Evolutionary conservation across 495 filamentous ascomycete genomes (phyloP).

Genomic region (Amorphotheca resinae): DNA sequence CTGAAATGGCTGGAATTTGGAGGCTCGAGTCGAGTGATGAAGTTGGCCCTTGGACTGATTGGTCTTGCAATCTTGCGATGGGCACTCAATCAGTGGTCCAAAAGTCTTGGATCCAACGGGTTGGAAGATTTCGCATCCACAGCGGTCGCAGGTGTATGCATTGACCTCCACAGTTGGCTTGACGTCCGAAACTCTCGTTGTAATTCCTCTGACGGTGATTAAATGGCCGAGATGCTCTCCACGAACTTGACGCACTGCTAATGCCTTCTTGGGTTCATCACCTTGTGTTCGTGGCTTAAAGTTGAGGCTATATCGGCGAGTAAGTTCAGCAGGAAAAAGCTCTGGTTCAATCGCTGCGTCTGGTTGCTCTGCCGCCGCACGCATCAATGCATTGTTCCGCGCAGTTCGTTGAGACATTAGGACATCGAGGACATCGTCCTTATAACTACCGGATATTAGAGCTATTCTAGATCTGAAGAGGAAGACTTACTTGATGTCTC

Average conservation of each 20-base stretch:
- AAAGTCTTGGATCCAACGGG: slow-evolving; percentile 87
- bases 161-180: slow-evolving; percentile 96
- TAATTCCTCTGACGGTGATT: slow-evolving; percentile 90
- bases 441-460: slow-evolving; percentile 47
- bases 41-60: slow-evolving; percentile 91
- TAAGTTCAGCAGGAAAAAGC: slow-evolving; percentile 82
- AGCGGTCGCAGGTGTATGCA: slow-evolving; percentile 93
- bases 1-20: slow-evolving; percentile 95
- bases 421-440: slow-evolving; percentile 93
- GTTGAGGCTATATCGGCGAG: slow-evolving; percentile 84
- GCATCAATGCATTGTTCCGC: slow-evolving; percentile 63
- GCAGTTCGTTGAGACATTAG: slow-evolving; percentile 84
- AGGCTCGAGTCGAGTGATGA: slow-evolving; percentile 83
- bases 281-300: slow-evolving; percentile 79
- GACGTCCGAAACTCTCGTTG: slow-evolving; percentile 91
- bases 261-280: slow-evolving; percentile 64
- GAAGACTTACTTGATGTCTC: slow-evolving; percentile 56
- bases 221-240: slow-evolving; percentile 86
- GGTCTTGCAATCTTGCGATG: slow-evolving; percentile 73
- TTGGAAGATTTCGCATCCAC: slow-evolving; percentile 95
- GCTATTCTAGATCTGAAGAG: not conserved
- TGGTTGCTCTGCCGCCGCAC: slow-evolving; percentile 53
- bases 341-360: slow-evolving; percentile 45
- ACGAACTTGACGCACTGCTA: slow-evolving; percentile 84
- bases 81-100: slow-evolving; percentile 70